A percentile compares a stretch with the other conserved stretches of the same genome.
phyloP scores from a whole-genome alignment of 2,329 filamentous ascomycete genomes.

The Daldinia sp. region DNA sequence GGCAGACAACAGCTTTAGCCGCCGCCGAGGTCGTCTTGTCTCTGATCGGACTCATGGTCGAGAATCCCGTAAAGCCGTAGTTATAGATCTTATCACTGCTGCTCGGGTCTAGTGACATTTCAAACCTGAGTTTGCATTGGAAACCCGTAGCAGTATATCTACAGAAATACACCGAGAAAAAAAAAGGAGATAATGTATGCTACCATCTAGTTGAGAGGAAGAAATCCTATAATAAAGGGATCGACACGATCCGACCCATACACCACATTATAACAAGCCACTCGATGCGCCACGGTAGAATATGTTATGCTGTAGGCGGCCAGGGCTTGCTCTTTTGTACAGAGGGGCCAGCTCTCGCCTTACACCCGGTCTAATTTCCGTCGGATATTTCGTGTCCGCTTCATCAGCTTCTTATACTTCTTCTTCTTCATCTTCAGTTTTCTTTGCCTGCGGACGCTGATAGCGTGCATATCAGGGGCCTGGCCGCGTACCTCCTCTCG shows the following conservation, averaged over 20 bases:
- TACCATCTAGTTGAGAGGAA: slow-evolving; percentile 25
- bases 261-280: slow-evolving; percentile 40
- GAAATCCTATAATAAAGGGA: slow-evolving; percentile 21
- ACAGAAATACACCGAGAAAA: slow-evolving; percentile 14
- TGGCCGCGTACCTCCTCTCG: slow-evolving; percentile 63
- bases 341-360: slow-evolving; percentile 33
- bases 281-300: slow-evolving; percentile 15
- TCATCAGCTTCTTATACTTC: slow-evolving; percentile 99
- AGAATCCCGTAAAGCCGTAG: slow-evolving; percentile 45
- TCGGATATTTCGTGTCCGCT: slow-evolving; percentile 85
- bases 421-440: slow-evolving; percentile 99
- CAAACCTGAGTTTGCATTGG: slow-evolving; percentile 19
- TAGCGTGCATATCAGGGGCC: slow-evolving; percentile 71
- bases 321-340: slow-evolving; percentile 32
- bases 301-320: slow-evolving; percentile 11
- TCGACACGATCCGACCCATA: slow-evolving; percentile 31
- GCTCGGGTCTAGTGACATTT: neutral
- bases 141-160: slow-evolving; percentile 17
- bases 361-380: slow-evolving; percentile 79
- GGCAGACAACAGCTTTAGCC: slow-evolving; percentile 76
- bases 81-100: neutral
- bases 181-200: slow-evolving; percentile 24
- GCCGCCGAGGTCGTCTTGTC: slow-evolving; percentile 79
- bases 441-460: slow-evolving; percentile 90
- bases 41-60: slow-evolving; percentile 71